phyloP scores from a whole-genome alignment of 352 stramenopile genomes.

The Phytophthora pluvialis region DNA sequence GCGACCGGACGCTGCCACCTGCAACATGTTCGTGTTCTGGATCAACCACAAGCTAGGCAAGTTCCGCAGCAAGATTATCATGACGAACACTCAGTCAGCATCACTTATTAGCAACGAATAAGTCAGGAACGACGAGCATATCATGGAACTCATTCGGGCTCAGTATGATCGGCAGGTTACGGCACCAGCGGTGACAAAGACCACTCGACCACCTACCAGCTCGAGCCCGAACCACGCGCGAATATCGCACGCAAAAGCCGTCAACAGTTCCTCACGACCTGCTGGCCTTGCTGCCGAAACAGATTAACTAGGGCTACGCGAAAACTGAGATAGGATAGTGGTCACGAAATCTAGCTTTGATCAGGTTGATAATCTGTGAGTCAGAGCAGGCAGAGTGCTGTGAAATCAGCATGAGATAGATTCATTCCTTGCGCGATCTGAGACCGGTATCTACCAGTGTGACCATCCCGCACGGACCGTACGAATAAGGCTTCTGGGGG shows the following conservation, averaged over 20 bases:
- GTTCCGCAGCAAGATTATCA: constrained; percentile 13
- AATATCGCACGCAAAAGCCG: background rate
- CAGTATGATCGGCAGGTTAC: background rate
- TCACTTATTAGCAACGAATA: background rate
- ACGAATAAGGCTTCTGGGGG: too few relatives aligned
- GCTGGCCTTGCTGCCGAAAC: constrained; percentile 3
- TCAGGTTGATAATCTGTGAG: too few relatives aligned
- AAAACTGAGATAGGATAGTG: too few relatives aligned
- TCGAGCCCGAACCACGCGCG: too few relatives aligned
- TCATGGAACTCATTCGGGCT: constrained; percentile 9
- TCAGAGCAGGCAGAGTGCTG: too few relatives aligned
- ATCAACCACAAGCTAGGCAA: constrained; percentile 14
- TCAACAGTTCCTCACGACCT: background rate
- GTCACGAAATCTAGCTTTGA: too few relatives aligned
- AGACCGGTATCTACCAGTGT: too few relatives aligned
- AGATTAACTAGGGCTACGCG: background rate
- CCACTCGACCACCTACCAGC: background rate
- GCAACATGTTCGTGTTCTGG: constrained; percentile 15
- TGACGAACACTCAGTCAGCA: background rate
- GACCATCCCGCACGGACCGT: too few relatives aligned
- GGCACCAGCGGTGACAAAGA: background rate
- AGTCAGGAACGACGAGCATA: constrained; percentile 3
- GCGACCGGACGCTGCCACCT: background rate
- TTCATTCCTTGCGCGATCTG: too few relatives aligned
- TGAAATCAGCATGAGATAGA: too few relatives aligned